Conservation (phyloP, 805 yeast species). For the Clavispora asparagi region DNA sequence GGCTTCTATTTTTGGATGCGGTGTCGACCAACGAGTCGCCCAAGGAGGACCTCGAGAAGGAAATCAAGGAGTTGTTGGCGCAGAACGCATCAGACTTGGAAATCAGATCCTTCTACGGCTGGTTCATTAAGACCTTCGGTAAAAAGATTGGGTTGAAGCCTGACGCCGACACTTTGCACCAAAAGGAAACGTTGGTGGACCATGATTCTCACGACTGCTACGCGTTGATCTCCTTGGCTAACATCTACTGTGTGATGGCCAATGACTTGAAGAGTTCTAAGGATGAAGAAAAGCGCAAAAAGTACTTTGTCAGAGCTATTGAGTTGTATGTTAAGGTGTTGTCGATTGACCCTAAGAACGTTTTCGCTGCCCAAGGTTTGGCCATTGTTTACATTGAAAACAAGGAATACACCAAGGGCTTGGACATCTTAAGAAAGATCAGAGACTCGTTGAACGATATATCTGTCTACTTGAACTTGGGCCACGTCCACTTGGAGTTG, state of each 20-base stretch:
- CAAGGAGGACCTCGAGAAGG: constrained; percentile 45
- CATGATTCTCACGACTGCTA: constrained; percentile 85
- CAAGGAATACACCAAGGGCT: constrained; percentile 66
- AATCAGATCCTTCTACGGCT: constrained; percentile 85
- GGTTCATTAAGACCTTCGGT: constrained; percentile 70
- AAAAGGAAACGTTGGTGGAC: constrained; percentile 77
- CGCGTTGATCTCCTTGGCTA: constrained; percentile 86
- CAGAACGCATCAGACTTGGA: constrained; percentile 62
- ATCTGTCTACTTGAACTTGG: constrained; percentile 78
- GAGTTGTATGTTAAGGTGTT: constrained; percentile 87
- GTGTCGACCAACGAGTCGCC: constrained; percentile 32
- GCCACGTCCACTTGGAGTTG: constrained; percentile 80
- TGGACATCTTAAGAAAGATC: constrained; percentile 81
- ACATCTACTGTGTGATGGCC: constrained; percentile 77
- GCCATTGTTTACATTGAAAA: constrained; percentile 90
- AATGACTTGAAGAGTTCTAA: constrained; percentile 63
- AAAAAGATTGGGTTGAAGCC: constrained; percentile 43
- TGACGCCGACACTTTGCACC: constrained; percentile 69
- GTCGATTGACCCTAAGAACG: constrained; percentile 75
- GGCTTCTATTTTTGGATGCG: constrained; percentile 60
- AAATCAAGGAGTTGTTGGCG: constrained; percentile 50
- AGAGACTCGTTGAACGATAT: constrained; percentile 86
- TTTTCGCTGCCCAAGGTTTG: constrained; percentile 96
- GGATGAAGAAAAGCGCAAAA: constrained; percentile 49
- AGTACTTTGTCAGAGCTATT: constrained; percentile 82